A percentile compares a stretch with the other conserved stretches of the same genome.
These are phyloP conservation scores for Leptodermis oblonga DNA, from an alignment of 257 asterid species.

Conservation along the genomic window DNA sequence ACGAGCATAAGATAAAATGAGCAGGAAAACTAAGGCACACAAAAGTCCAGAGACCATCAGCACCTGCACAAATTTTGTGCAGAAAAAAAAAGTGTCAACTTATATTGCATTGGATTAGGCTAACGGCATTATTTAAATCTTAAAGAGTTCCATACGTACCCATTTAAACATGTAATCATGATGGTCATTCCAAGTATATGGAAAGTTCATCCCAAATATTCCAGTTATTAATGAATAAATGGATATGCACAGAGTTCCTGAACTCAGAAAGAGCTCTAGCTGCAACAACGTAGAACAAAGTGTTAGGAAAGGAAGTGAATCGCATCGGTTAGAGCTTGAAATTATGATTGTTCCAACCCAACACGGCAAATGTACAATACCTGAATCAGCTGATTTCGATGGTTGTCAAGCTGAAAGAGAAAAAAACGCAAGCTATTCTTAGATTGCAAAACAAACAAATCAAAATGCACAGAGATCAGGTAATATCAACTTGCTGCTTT, in stretches of 20 bases:
- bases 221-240: slow-evolving; percentile 63
- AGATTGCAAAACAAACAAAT: slow-evolving; percentile 9
- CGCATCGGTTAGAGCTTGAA: not conserved
- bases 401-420: slow-evolving; percentile 79
- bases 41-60: slow-evolving; percentile 29
- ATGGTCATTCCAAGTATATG: slow-evolving; percentile 58
- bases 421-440: slow-evolving; percentile 5
- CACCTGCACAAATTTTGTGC: slow-evolving; percentile 43
- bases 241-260: slow-evolving; percentile 65
- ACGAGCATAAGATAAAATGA: slow-evolving; percentile 65
- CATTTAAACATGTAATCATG: slow-evolving; percentile 83
- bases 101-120: not conserved
- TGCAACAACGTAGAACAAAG: slow-evolving; percentile 28
- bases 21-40: slow-evolving; percentile 33
- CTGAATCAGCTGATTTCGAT: slow-evolving; percentile 95
- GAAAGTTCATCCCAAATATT: slow-evolving; percentile 90
- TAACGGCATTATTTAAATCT: not conserved
- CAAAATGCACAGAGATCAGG: not conserved
- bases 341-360: no score
- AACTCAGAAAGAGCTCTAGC: slow-evolving; percentile 87
- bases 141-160: slow-evolving; percentile 39
- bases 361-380: slow-evolving; percentile 21
- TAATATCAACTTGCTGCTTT: not conserved
- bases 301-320: not conserved
- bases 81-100: not conserved